These are phyloP conservation scores for Rhinocladiella mackenziei DNA, from an alignment of 2,329 filamentous ascomycete species.

Conservation along the genomic window DNA sequence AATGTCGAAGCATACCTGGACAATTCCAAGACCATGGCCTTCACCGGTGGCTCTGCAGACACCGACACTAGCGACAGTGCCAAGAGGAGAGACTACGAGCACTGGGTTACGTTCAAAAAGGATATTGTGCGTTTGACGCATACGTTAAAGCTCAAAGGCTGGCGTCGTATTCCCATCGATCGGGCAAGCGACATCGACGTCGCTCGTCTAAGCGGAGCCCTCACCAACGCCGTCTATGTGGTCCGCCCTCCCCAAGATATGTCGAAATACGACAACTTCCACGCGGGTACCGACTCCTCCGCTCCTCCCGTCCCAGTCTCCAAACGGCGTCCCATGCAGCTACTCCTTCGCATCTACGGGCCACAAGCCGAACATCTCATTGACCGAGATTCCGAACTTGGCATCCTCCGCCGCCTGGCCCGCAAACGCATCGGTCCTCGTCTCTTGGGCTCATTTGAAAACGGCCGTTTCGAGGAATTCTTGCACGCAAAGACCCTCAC, in stretches of 20 bases:
- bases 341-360: constrained; percentile 88
- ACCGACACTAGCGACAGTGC: constrained; percentile 46
- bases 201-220: constrained; percentile 66
- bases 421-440: constrained; percentile 91
- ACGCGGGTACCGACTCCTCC: constrained; percentile 12
- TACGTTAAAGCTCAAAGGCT: constrained; percentile 84
- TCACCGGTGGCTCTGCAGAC: constrained; percentile 55
- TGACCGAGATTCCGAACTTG: constrained; percentile 83
- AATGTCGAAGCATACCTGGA: constrained; percentile 80
- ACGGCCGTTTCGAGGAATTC: constrained; percentile 93
- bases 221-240: constrained; percentile 96
- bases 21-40: constrained; percentile 83
- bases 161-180: constrained; percentile 69
- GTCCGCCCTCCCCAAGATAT: constrained; percentile 73
- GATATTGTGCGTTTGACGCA: constrained; percentile 88
- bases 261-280: constrained; percentile 32
- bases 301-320: constrained; percentile 15
- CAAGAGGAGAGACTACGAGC: constrained; percentile 65
- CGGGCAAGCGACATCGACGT: constrained; percentile 43
- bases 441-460: constrained; percentile 84
- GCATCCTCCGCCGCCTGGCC: constrained; percentile 77
- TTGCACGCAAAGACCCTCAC: constrained; percentile 81
- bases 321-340: constrained; percentile 52
- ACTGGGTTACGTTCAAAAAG: constrained; percentile 83
- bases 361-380: constrained; percentile 95